Conservation (phyloP, 2,329 filamentous ascomycete genomes). For the Mycogone perniciosa region DNA sequence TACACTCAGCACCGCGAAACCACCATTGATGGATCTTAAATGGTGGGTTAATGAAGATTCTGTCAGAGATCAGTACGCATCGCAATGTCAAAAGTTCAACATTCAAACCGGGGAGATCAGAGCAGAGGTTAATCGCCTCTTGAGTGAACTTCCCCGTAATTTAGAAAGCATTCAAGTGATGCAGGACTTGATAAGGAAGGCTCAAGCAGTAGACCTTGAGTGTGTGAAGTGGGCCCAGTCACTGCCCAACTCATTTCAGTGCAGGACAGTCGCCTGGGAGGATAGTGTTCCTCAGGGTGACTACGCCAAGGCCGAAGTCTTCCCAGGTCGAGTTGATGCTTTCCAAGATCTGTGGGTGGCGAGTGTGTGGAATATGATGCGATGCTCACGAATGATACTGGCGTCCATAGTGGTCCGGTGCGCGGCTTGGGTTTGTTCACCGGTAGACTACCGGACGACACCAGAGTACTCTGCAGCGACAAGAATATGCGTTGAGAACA, state of each 20-base stretch:
- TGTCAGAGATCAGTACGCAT: constrained; percentile 42
- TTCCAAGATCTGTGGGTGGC: constrained; percentile 54
- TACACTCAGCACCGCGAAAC: constrained; percentile 46
- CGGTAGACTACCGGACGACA: constrained; percentile 56
- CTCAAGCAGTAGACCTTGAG: constrained; percentile 47
- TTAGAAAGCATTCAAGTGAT: constrained; percentile 46
- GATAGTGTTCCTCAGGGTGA: constrained; percentile 46
- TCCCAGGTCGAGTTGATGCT: constrained; percentile 53
- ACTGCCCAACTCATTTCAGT: constrained; percentile 45
- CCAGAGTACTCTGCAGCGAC: constrained; percentile 53
- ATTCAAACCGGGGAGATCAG: constrained; percentile 52
- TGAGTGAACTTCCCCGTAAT: constrained; percentile 40
- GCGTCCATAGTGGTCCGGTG: constrained; percentile 52
- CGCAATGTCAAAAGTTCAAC: constrained; percentile 44
- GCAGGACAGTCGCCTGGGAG: constrained; percentile 51
- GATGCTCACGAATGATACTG: constrained; percentile 48
- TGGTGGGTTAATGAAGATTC: constrained; percentile 52
- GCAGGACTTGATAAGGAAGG: constrained; percentile 44
- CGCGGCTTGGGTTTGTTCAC: constrained; percentile 53
- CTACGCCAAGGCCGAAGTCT: constrained; percentile 49
- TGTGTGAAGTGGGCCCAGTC: constrained; percentile 44
- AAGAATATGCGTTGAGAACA: constrained; percentile 44
- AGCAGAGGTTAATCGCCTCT: constrained; percentile 44
- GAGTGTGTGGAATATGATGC: constrained; percentile 51
- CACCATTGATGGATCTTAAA: constrained; percentile 47